Base-by-base conservation (phyloP, 345 rosid genomes). In the Brassica rapa region DNA sequence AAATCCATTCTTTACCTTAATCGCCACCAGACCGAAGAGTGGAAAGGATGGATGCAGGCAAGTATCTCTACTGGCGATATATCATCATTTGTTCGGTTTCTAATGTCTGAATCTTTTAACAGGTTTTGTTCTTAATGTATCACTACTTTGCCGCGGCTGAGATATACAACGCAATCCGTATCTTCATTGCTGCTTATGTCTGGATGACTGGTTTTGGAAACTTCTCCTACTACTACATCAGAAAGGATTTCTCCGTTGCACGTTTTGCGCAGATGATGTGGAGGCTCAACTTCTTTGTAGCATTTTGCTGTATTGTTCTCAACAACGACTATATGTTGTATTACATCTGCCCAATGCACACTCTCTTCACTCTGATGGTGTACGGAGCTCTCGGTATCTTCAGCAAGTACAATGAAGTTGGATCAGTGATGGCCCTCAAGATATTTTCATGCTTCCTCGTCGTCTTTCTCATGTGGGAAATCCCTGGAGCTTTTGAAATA, bases 21-120 rank as follows among this genome's bases (percentile, higher is more conserved):
- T 79, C 87, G 95, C 66, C 93, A 92, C 86, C 97, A 94, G 78
- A 94, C 98, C n/a, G 97, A 92, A 78, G 97, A 95, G 81, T 95
- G 99, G 99, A 95, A 89, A 87, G 98, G 98, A 81, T 95, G 98
- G 97, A 95, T 95, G 99, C 98, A 95, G 99, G 99, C 87, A 81
- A 87, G 92, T 84, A 9, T 81, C 75, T 80, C 70, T n/a, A 61
- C 32, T 76, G 21, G 6, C 27, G 27, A 25, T 25, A 25, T 25
- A 5, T 30, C 32, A 30, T 4, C 30, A 2, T 30, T 30, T 30
- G 33, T 30, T 5, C 6, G 33, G 33, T 30, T 30, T 30, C 39
- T 35, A 35, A 35, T 35, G 39, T 32, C 35, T 32, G 5, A 37
- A 37, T 37, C 9, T 37, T 30, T 30, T 67, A 65, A 78, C 89